Percentiles rank a stretch among this genome's conserved stretches.
Evolutionary conservation across 139 green algal genomes (phyloP).

Genomic region (Limnomonas spitsbergensis): DNA sequence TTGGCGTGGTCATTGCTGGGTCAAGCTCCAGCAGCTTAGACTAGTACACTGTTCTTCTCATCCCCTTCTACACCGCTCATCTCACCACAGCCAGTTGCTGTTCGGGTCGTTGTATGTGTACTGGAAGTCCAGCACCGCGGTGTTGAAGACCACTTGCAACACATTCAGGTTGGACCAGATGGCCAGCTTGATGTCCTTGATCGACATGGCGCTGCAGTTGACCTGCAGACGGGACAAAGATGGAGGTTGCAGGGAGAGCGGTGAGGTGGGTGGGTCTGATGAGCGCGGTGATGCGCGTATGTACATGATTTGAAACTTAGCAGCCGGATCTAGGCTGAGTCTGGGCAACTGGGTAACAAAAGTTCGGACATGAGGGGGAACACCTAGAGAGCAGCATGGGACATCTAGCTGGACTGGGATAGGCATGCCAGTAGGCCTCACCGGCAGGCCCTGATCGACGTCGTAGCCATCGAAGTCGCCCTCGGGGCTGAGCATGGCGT

Average conservation of each 20-base stretch:
- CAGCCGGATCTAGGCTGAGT: no score
- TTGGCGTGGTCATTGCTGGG: background rate
- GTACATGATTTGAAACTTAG: background rate
- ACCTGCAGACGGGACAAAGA: conserved; percentile 1
- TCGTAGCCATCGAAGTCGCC: conserved; percentile 25
- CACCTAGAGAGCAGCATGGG: background rate
- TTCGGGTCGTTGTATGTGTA: conserved; percentile 21
- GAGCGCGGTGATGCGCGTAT: background rate
- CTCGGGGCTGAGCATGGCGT: background rate
- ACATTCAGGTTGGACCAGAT: conserved; percentile 11
- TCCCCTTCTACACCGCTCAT: no score
- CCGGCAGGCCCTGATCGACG: conserved; percentile 1
- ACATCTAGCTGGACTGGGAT: background rate
- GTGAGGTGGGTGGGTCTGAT: background rate
- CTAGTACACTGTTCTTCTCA: no score
- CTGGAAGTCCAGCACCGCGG: conserved; percentile 21
- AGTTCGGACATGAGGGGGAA: no score
- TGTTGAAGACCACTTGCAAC: conserved; percentile 13
- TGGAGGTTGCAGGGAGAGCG: background rate
- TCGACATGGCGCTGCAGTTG: conserved; percentile 28
- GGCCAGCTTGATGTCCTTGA: conserved; percentile 19
- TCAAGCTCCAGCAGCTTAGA: no score
- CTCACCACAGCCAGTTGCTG: conserved; percentile 22
- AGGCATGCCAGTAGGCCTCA: background rate
- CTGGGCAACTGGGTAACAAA: no score